These are phyloP conservation scores for Oxytropis ochrocephala DNA, from an alignment of 306 rosid species.

Conservation along the genomic window DNA sequence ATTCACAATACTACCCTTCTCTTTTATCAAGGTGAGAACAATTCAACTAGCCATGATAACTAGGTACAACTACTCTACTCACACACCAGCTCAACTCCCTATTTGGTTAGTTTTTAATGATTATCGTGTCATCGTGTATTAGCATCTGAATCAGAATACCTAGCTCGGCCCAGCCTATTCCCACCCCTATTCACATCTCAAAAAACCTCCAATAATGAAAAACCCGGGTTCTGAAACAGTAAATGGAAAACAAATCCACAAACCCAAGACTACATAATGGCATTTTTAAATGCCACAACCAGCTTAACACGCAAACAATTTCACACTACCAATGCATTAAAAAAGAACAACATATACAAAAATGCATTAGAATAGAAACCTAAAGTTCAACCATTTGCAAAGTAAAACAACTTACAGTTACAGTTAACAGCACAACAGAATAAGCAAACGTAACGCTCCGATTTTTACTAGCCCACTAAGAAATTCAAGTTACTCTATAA, in stretches of 20 bases:
- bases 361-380: background rate
- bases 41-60: background rate
- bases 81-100: background rate
- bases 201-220: background rate
- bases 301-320: background rate
- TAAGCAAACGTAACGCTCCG: background rate
- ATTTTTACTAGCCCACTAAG: background rate
- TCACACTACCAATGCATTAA: background rate
- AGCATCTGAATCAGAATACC: background rate
- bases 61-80: background rate
- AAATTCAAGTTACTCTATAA: background rate
- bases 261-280: background rate
- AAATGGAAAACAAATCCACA: background rate
- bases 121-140: background rate
- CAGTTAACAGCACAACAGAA: background rate
- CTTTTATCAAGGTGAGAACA: background rate
- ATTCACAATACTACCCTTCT: background rate
- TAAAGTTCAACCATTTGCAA: background rate
- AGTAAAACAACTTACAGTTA: background rate
- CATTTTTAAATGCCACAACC: background rate
- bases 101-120: background rate
- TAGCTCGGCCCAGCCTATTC: no score
- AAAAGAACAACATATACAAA: background rate
- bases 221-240: background rate
- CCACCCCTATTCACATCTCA: conserved; percentile 1